Base-by-base conservation (phyloP, 305 asterid species). In the Striga hermonthica region DNA sequence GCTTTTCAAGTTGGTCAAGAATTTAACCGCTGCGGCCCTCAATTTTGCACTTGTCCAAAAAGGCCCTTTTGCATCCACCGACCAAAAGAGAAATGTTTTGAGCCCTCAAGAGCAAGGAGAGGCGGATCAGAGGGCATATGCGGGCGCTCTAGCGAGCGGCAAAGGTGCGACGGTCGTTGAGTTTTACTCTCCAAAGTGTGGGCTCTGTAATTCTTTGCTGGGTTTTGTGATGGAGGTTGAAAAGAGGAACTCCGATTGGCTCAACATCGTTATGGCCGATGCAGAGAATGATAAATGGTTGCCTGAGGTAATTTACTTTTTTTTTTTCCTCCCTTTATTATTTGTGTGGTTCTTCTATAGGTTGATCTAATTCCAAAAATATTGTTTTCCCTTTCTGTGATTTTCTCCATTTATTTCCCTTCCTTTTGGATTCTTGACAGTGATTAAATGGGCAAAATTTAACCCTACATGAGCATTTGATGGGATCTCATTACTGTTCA, bases 121-220 rank as follows among this genome's bases (percentile, higher is more conserved):
- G 81, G 90, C 86, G 1, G 95, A 89, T 78, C 95, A 84, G 65
- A 79, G 90, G 65, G 87, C 91, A 0, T 80, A 85, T 48, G 94
- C 96, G 0, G 82, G 84, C 38, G 95, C 95, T 15, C 63, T 89
- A 71, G 86, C 88, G 5, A 73, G 83, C 56, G 85, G 81, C 49
- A 89, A 90, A 72, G 91, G 80, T 48, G 90, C 93, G 45, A 87
- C 97, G 8, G 77, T 92, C 9, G 62, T 92, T 14, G 97, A 91
- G 38, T 91, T 91, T 67, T 91, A 91, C 80, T 91, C 97, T 6
- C 98, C 97, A 1, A 89, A 87, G 57, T 92, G 98, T 68, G 76
- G 79, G 65, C 97, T 89, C 56, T 92, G 97, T 78, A 92, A 79
- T 80, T 92, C 96, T 0, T 63, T 92, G 84, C 77, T 84, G 22